Percentiles rank a stretch among this genome's conserved stretches.
Conservation (phyloP, 2,329 filamentous ascomycete genomes). For the Didymella keratinophila region DNA sequence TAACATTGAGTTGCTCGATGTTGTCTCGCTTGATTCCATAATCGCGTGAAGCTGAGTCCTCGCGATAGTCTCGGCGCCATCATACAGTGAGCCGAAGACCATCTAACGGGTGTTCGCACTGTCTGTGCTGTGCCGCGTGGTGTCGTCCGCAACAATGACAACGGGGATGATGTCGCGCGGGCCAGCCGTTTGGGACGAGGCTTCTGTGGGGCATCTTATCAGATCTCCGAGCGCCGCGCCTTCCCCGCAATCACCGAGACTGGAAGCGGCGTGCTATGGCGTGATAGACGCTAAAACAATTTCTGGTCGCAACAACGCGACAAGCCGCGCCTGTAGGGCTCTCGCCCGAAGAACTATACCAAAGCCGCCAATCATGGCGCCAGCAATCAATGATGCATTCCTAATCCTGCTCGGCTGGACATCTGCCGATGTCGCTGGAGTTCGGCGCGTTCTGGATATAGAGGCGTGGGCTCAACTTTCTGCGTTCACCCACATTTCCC, state of each 20-base stretch:
- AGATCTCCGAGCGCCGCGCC: conserved; percentile 36
- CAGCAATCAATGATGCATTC: conserved; percentile 29
- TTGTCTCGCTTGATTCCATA: too few relatives aligned
- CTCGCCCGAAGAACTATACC: conserved; percentile 32
- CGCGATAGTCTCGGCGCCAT: too few relatives aligned
- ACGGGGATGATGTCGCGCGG: neutral
- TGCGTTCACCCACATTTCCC: conserved; percentile 25
- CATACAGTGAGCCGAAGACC: too few relatives aligned
- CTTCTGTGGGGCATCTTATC: conserved; percentile 9
- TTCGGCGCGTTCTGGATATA: conserved; percentile 27
- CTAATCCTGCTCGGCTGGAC: conserved; percentile 33
- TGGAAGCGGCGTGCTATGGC: conserved; percentile 26
- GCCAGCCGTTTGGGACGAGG: neutral
- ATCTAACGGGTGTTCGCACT: too few relatives aligned
- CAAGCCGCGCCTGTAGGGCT: conserved; percentile 35
- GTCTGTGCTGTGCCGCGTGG: too few relatives aligned
- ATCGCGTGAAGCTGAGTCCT: too few relatives aligned
- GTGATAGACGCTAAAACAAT: conserved; percentile 41
- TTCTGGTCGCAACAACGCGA: conserved; percentile 38
- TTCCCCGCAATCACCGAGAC: conserved; percentile 26
- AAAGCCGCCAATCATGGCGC: conserved; percentile 42
- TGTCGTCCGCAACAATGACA: neutral
- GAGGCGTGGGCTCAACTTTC: conserved; percentile 23
- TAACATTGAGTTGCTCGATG: too few relatives aligned
- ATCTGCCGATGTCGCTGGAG: conserved; percentile 42